Percentiles rank a stretch among this genome's conserved stretches.
phyloP scores from a whole-genome alignment of 495 filamentous ascomycete species.

The Tricharina praecox region DNA sequence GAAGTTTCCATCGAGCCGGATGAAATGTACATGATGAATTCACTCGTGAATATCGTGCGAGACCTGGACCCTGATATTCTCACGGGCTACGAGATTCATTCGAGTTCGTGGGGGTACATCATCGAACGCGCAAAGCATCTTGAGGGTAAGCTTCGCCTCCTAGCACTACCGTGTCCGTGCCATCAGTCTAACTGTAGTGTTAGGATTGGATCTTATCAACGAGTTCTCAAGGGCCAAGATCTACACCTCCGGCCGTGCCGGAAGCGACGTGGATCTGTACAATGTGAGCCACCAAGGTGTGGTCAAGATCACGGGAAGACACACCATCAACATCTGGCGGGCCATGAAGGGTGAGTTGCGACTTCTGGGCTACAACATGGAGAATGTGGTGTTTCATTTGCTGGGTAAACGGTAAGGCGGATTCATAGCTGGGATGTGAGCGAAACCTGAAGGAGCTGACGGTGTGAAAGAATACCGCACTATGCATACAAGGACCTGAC shows the following conservation, averaged over 20 bases:
- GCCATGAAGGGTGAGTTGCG: slow-evolving; percentile 85
- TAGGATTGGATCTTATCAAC: slow-evolving; percentile 64
- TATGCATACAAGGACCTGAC: slow-evolving; percentile 66
- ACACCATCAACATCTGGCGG: slow-evolving; percentile 95
- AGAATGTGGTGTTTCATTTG: slow-evolving; percentile 89
- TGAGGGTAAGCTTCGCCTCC: slow-evolving; percentile 38
- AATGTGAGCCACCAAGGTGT: slow-evolving; percentile 48
- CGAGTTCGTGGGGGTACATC: slow-evolving; percentile 82
- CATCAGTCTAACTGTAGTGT: slow-evolving; percentile 5
- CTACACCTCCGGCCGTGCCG: slow-evolving; percentile 55
- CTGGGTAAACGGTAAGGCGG: slow-evolving; percentile 36
- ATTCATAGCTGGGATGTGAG: neutral
- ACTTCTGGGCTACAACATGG: slow-evolving; percentile 84
- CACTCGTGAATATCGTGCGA: slow-evolving; percentile 73
- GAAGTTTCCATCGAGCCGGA: slow-evolving; percentile 56
- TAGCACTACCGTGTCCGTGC: no score
- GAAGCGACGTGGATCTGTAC: slow-evolving; percentile 52
- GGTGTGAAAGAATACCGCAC: slow-evolving; percentile 61
- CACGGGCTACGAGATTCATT: slow-evolving; percentile 90
- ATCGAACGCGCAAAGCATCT: slow-evolving; percentile 73
- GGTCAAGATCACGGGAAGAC: slow-evolving; percentile 73
- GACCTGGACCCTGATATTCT: slow-evolving; percentile 78
- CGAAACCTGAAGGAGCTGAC: neutral
- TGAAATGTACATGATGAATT: slow-evolving; percentile 69
- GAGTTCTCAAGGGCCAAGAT: slow-evolving; percentile 69